These are phyloP conservation scores for Oxytropis ochrocephala DNA, from an alignment of 306 rosid species.

Conservation along the genomic window DNA sequence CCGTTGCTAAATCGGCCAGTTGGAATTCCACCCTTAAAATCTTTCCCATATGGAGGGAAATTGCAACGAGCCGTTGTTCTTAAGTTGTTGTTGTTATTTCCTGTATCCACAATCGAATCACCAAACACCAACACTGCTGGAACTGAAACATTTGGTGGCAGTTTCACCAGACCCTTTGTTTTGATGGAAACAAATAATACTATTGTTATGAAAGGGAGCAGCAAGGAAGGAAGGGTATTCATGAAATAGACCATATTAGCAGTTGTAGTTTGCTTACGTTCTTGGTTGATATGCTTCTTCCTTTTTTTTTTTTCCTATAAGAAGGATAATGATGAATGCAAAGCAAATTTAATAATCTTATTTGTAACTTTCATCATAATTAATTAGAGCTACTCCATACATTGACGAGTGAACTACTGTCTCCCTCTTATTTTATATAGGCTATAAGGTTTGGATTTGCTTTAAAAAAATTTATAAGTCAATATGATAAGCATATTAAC, in stretches of 20 bases:
- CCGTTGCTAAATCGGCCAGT: conserved; percentile 40
- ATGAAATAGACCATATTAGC: background rate
- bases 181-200: conserved; percentile 2
- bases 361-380: background rate
- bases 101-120: conserved; percentile 73
- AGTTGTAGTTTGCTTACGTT: conserved; percentile 12
- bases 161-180: conserved; percentile 8
- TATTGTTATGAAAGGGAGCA: background rate
- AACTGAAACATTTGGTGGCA: conserved; percentile 39
- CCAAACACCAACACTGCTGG: conserved; percentile 68
- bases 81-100: conserved; percentile 53
- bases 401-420: background rate
- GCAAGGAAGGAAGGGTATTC: background rate
- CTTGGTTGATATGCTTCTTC: background rate
- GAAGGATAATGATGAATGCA: background rate
- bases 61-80: conserved; percentile 25
- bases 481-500: no score
- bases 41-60: conserved; percentile 32
- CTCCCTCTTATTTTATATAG: no score
- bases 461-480: no score
- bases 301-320: background rate
- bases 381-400: background rate
- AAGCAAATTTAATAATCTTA: background rate
- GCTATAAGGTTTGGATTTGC: no score
- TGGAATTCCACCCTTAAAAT: conserved; percentile 31